Percentiles rank a stretch among this genome's conserved stretches.
Conservation (phyloP, 495 filamentous ascomycete species). For the Xylaria acuta region DNA sequence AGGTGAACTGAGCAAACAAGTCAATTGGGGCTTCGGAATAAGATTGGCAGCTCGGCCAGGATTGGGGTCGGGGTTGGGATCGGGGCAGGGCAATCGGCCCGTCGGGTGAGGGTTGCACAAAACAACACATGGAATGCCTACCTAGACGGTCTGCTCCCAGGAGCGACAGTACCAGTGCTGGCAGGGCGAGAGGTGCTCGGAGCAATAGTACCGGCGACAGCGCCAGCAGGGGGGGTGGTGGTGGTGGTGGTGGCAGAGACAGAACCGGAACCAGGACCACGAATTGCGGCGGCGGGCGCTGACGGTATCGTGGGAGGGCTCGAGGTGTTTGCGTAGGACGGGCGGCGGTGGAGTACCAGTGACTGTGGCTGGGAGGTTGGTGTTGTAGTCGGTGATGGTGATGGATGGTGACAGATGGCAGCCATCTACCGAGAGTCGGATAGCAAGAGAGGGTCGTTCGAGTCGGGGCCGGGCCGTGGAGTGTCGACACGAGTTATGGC, state of each 20-base stretch:
- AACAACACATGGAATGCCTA: conserved; percentile 19
- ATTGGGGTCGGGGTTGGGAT: not conserved
- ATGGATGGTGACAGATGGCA: conserved; percentile 17
- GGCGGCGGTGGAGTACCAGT: conserved; percentile 2
- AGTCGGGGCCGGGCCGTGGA: conserved; percentile 18
- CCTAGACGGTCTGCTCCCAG: conserved; percentile 9
- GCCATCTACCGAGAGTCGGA: conserved; percentile 28
- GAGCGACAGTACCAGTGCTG: not conserved
- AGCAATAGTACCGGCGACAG: not conserved
- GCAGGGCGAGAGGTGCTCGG: not conserved
- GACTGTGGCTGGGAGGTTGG: conserved; percentile 6
- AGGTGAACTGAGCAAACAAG: conserved; percentile 21
- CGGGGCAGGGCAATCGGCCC: conserved; percentile 24
- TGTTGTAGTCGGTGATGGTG: conserved; percentile 8
- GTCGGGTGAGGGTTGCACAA: conserved; percentile 10
- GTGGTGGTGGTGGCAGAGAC: not conserved
- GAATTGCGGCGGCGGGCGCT: not conserved
- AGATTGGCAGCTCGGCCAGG: not conserved
- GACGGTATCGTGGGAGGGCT: not conserved
- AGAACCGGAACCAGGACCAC: not conserved
- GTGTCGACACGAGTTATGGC: conserved; percentile 18
- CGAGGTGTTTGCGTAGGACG: conserved; percentile 17
- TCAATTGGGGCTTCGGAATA: conserved; percentile 21
- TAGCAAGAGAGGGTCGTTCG: conserved; percentile 12
- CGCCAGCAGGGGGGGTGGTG: not conserved